Conservation (phyloP, 768 basidiomycete species). For the Lentinula guzmanii region DNA sequence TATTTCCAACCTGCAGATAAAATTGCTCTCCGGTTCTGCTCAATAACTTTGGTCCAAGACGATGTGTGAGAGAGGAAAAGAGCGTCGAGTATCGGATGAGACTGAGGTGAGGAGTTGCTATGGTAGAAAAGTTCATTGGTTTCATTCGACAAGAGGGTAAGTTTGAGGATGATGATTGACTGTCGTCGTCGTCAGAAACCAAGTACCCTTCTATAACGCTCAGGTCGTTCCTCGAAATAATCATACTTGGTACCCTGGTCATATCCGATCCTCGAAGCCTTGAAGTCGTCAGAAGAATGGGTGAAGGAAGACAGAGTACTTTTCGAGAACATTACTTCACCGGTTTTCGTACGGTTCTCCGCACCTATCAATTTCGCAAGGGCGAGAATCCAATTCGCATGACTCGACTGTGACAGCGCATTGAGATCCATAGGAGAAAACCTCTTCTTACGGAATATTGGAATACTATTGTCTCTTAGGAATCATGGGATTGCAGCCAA, state of each 20-base stretch:
- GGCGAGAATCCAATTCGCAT: constrained; percentile 51
- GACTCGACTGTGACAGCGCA: constrained; percentile 37
- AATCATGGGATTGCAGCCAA: constrained; percentile 36
- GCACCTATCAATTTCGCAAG: constrained; percentile 36
- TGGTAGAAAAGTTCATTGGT: constrained; percentile 57
- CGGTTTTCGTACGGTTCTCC: not conserved
- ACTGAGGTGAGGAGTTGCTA: constrained; percentile 62
- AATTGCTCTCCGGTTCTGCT: constrained; percentile 56
- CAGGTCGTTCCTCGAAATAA: too few relatives aligned
- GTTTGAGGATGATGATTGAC: not conserved
- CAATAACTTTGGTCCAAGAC: constrained; percentile 45
- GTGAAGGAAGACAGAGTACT: not conserved
- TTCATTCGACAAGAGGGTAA: constrained; percentile 4
- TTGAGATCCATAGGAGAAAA: constrained; percentile 45
- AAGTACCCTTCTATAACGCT: constrained; percentile 53
- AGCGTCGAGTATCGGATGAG: constrained; percentile 41
- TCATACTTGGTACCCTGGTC: not conserved
- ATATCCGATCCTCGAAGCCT: not conserved
- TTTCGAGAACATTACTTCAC: constrained; percentile 4
- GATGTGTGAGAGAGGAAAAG: constrained; percentile 29
- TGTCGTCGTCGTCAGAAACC: constrained; percentile 22
- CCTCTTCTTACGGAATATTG: constrained; percentile 35
- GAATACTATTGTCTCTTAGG: constrained; percentile 40
- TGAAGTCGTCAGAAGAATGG: too few relatives aligned
- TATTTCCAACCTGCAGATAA: constrained; percentile 47